Conservation (phyloP, 2,329 filamentous ascomycete species). For the Aureobasidium uvarum region DNA sequence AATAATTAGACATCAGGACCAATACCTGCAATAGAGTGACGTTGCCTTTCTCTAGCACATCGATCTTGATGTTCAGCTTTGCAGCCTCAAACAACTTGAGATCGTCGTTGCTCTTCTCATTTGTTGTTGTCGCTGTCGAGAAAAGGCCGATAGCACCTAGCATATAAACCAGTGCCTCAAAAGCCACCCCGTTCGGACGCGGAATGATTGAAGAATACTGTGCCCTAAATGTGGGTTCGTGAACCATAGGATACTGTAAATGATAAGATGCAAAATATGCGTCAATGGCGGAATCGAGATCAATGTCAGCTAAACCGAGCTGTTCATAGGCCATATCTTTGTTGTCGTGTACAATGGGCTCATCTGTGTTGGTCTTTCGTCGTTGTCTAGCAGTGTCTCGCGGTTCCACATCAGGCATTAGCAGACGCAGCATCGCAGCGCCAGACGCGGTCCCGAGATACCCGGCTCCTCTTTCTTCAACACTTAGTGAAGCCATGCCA, state of each 20-base stretch:
- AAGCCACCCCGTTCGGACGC: slow-evolving; percentile 44
- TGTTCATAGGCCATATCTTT: slow-evolving; percentile 29
- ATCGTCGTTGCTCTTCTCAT: slow-evolving; percentile 43
- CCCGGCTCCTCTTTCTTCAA: slow-evolving; percentile 40
- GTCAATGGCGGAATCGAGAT: slow-evolving; percentile 39
- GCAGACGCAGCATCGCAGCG: slow-evolving; percentile 45
- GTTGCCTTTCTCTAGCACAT: slow-evolving; percentile 51
- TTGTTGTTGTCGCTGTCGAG: slow-evolving; percentile 34
- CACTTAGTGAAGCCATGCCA: slow-evolving; percentile 39
- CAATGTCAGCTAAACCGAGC: slow-evolving; percentile 34
- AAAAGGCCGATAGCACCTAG: slow-evolving; percentile 49
- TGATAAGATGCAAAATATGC: slow-evolving; percentile 51
- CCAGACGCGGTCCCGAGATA: slow-evolving; percentile 51
- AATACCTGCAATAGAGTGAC: slow-evolving; percentile 51
- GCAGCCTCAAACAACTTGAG: slow-evolving; percentile 49
- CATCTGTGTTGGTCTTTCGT: slow-evolving; percentile 1
- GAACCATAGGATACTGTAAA: slow-evolving; percentile 48
- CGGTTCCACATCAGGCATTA: slow-evolving; percentile 31
- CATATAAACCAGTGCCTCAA: slow-evolving; percentile 49
- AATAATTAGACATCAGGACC: slow-evolving; percentile 50
- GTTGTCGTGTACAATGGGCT: slow-evolving; percentile 1
- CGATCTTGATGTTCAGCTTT: slow-evolving; percentile 47
- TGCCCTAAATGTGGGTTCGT: slow-evolving; percentile 50
- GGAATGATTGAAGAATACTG: slow-evolving; percentile 47
- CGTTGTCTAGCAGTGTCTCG: slow-evolving; percentile 22